Base-by-base conservation (phyloP, 306 rosid species). In the Sophora flavescens region DNA sequence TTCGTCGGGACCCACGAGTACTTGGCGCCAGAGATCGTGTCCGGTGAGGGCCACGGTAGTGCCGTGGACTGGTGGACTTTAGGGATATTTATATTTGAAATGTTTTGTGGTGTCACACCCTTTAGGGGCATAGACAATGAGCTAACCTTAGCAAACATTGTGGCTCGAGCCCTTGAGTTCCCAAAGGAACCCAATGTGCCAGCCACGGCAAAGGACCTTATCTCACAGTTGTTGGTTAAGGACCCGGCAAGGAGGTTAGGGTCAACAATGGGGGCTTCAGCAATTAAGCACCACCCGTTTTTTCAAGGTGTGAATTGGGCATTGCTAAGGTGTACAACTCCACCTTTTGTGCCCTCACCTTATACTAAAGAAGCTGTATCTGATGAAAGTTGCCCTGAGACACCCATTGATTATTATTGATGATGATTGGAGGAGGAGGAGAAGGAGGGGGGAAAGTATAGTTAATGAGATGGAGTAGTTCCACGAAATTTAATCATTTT, bases 1-100 rank as follows among this genome's bases (percentile, higher is more conserved):
- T 87, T 84, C 17, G 90, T 87, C 0, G 90, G 90, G 79, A 87
- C 90, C 72, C 91, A 89, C 66, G 93, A 89, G 70, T 89, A 89
- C 78, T 59, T 89, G 59, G 91, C 94, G 1, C 91, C 90, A 2
- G 90, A 87, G 73, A 87, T 87, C 6, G 88, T 87, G 51, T 84
- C 88, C 2, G 88, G 88, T 0, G 90, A 87, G 77, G 90, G 88
- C 1, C 90, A 87, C 44, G 90, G 90, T 18, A 84, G 90, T 51
- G 83, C 88, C 4, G 90, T 87, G 44, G 90, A 87, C 32, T 87
- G 90, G 90, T 87, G 90, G 90, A 87, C 90, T 10, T n/a, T 87
- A 53, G 90, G 90, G 7, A 16, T 87, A 76, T 87, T 87, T 57
- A 84, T 84, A 74, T 87, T 87, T 28, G 90, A 87, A 63, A 70